Evolutionary conservation across 2,329 filamentous ascomycete genomes (phyloP).

Genomic region (Pleurostoma richardsiae): DNA sequence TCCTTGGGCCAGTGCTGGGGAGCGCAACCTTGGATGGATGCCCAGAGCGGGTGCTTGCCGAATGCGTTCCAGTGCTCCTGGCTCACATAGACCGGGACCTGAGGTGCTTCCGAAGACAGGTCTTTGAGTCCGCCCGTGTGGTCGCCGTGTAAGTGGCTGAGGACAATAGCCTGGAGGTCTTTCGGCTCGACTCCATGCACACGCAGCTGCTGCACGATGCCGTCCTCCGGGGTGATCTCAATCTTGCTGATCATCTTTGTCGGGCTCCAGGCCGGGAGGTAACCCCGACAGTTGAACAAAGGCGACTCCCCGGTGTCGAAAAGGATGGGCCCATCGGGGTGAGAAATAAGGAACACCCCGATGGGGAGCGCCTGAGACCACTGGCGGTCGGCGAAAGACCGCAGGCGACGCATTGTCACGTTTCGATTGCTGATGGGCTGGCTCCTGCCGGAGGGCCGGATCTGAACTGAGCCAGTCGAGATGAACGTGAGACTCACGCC

Average conservation of each 20-base stretch:
- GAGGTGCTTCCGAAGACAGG: constrained; percentile 15
- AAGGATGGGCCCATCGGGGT: constrained; percentile 13
- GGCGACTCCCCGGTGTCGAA: constrained; percentile 17
- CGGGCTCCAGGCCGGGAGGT: constrained; percentile 13
- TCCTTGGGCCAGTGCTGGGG: constrained; percentile 23
- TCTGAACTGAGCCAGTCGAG: constrained; percentile 14
- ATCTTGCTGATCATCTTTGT: constrained; percentile 3
- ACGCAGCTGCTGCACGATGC: constrained; percentile 11
- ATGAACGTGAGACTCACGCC: constrained; percentile 5
- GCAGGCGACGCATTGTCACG: constrained; percentile 12
- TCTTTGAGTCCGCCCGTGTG: constrained; percentile 19
- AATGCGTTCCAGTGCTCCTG: constrained; percentile 24
- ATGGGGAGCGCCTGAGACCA: constrained; percentile 13
- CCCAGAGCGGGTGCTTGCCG: constrained; percentile 17
- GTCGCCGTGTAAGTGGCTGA: constrained; percentile 23
- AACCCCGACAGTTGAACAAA: constrained; percentile 12
- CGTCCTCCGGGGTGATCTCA: constrained; percentile 10
- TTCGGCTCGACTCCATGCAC: constrained; percentile 11
- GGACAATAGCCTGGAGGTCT: constrained; percentile 18
- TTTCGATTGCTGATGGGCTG: constrained; percentile 11
- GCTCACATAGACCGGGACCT: constrained; percentile 18
- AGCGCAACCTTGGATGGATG: constrained; percentile 18
- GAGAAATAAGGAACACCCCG: constrained; percentile 14
- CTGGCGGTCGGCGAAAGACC: constrained; percentile 10
- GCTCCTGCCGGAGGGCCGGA: constrained; percentile 9